Conservation (phyloP, 2,329 filamentous ascomycete species). For the Cyclaneusma minus region DNA sequence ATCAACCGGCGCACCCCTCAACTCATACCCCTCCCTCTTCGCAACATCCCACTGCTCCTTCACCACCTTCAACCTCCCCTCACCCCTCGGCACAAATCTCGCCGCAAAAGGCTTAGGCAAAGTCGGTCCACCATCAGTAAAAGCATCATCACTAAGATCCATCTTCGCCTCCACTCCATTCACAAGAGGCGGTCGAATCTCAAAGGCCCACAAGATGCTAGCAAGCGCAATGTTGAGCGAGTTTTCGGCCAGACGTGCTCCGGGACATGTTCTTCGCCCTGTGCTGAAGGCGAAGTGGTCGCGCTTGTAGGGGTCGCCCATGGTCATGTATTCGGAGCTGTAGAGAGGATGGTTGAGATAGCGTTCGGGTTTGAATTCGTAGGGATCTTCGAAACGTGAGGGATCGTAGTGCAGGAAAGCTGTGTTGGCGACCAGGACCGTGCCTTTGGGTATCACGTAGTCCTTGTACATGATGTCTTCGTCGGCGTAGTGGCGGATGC, state of each 20-base stretch:
- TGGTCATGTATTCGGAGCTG: slow-evolving; percentile 18
- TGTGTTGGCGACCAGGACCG: too few species aligned
- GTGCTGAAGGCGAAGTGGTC: slow-evolving; percentile 18
- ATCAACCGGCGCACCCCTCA: slow-evolving; percentile 18
- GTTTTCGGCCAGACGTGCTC: slow-evolving; percentile 19
- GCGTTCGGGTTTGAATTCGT: slow-evolving; percentile 16
- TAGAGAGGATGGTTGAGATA: slow-evolving; percentile 14
- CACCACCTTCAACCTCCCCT: slow-evolving; percentile 11
- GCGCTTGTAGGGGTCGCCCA: slow-evolving; percentile 12
- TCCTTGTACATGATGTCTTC: too few species aligned
- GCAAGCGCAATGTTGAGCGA: slow-evolving; percentile 16
- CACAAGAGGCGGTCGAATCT: slow-evolving; percentile 10
- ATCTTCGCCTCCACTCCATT: slow-evolving; percentile 11
- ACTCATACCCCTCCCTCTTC: slow-evolving; percentile 16
- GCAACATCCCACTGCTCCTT: slow-evolving; percentile 15
- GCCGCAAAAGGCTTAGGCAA: slow-evolving; percentile 18
- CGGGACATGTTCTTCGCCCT: slow-evolving; percentile 18
- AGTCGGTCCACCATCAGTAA: slow-evolving; percentile 17
- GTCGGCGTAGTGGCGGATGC: too few species aligned
- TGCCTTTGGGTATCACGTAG: too few species aligned
- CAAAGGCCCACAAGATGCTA: slow-evolving; percentile 18
- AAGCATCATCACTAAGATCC: slow-evolving; percentile 20
- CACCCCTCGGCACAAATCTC: slow-evolving; percentile 14
- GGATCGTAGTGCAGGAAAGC: too few species aligned
- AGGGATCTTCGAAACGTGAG: slow-evolving; percentile 15